Percentiles rank a stretch among this genome's conserved stretches.
Evolutionary conservation across 345 rosid genomes (phyloP).

Genomic region (Xanthoceras sorbifolium): DNA sequence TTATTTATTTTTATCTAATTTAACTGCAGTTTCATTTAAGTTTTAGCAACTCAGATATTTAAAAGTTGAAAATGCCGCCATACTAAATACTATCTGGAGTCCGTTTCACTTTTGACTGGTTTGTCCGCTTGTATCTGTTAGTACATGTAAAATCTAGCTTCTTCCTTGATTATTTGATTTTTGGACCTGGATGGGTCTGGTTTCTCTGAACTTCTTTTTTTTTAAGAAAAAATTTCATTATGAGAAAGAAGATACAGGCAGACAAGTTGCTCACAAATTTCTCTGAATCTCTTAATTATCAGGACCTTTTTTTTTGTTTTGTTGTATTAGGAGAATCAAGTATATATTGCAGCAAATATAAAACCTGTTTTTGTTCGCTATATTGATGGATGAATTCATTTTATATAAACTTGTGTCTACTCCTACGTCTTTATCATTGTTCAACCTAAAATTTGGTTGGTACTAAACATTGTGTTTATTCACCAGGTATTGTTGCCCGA

Average conservation of each 20-base stretch:
- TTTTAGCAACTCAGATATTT: background rate
- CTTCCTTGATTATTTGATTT: conserved; percentile 7
- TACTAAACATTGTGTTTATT: background rate
- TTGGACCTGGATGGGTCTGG: background rate
- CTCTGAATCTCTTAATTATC: background rate
- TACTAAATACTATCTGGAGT: background rate
- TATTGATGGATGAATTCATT: background rate
- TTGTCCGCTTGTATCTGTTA: background rate
- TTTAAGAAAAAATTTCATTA: background rate
- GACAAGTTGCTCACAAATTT: background rate
- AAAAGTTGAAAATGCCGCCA: background rate
- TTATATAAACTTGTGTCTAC: background rate
- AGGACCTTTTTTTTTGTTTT: background rate
- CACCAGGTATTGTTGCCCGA: conserved; percentile 88
- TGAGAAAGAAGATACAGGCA: background rate
- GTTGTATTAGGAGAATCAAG: background rate
- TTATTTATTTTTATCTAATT: background rate
- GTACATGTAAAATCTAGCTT: background rate
- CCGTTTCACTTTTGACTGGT: background rate
- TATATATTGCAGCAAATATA: background rate
- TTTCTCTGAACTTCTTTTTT: background rate
- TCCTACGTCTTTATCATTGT: background rate
- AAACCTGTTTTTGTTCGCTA: background rate
- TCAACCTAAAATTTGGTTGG: background rate
- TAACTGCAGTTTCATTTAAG: background rate